phyloP scores from a whole-genome alignment of 2,329 filamentous ascomycete species.

The Ophiostoma tasmaniense region DNA sequence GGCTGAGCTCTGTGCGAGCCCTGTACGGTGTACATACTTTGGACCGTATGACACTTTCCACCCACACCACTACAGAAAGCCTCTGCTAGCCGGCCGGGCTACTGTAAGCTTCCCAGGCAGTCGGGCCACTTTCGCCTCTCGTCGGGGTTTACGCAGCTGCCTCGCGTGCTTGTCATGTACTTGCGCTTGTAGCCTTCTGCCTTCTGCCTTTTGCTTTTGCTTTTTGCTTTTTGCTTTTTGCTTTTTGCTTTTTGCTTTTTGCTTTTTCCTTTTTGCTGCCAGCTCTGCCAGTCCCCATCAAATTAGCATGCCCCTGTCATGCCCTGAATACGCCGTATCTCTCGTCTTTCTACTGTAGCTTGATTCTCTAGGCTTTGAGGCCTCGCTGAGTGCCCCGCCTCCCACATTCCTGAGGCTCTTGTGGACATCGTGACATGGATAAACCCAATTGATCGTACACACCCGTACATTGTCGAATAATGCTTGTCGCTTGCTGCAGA shows the following conservation, averaged over 20 bases:
- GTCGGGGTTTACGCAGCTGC: not conserved
- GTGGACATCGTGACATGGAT: not conserved
- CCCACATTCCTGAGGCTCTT: not conserved
- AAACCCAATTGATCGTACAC: not conserved
- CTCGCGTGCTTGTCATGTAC: not conserved
- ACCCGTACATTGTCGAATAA: not conserved
- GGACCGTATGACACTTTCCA: not conserved
- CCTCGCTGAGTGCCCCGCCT: not conserved
- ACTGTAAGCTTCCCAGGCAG: not conserved
- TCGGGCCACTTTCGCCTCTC: not conserved
- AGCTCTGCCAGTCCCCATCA: not conserved
- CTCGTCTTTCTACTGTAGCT: too few species aligned
- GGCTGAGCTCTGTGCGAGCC: not conserved
- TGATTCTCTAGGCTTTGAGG: not conserved
- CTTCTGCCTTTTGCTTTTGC: not conserved
- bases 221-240: not conserved
- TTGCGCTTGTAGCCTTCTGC: too few species aligned
- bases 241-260: not conserved
- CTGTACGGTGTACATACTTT: not conserved
- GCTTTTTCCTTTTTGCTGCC: not conserved
- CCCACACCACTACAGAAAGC: not conserved
- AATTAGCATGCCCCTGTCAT: not conserved
- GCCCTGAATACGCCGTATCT: not conserved
- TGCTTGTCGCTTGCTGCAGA: not conserved
- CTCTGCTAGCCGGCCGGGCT: not conserved